Evolutionary conservation across 805 yeast genomes (phyloP), one percentile per base, ranked within the genome.

Genomic region (Kodamaea neixiangensis): DNA sequence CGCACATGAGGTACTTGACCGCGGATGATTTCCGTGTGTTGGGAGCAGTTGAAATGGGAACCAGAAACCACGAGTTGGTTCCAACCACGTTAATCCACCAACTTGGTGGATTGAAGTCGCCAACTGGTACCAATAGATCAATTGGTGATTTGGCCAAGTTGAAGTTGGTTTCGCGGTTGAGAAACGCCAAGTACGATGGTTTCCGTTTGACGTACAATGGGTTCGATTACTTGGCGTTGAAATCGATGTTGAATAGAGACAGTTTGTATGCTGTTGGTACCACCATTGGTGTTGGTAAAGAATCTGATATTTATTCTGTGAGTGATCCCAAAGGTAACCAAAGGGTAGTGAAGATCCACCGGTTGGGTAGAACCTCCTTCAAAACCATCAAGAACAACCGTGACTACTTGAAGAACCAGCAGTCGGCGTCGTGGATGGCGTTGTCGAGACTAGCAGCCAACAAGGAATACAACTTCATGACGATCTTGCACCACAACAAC

Each of bases 111-210:
- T 67, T 91, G 61, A 81, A 87, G 57, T 83, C 90, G 17, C 81
- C 82, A 5, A 82, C 96, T 1, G 86, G 87, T 21, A 88, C 96
- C 0, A 85, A 85, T 61, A 78, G 89, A 60, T 81, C 89, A 19
- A 87, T 94, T 38, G 80, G 89, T 11, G 96, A 89, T 60, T 76
- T 94, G 54, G 97, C 98, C 20, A 93, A 93, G 68, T 71, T 90
- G 54, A 90, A 85, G 60, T 73, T 94, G 47, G 79, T 94, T 19
- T 78, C 93, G 1, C 78, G 85, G 55, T 76, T 90, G 52, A 80
- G 97, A 71, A 94, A 94, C 67, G 96, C 97, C 31, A 89, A 85
- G 61, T 93, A 94, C 68, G 99, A 94, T 66, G 99, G 99, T 10
- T 94, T 89, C 72, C 78, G 93, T 58, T 71, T 94, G 56, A 87